Evolutionary conservation across 768 basidiomycete genomes (phyloP).

Genomic region (Serendipita sp.): DNA sequence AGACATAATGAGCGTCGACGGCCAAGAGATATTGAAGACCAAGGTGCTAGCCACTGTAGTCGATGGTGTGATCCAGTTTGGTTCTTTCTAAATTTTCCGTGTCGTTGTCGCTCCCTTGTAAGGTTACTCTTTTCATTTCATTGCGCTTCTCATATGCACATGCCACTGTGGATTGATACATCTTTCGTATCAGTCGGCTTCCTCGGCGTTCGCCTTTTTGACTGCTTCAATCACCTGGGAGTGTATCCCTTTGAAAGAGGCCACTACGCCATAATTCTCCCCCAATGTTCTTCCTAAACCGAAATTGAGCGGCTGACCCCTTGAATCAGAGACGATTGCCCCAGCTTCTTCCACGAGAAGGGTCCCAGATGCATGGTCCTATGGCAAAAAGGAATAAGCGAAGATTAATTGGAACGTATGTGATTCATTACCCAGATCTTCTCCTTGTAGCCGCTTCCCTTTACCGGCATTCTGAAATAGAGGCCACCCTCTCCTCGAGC

Average conservation of each 20-base stretch:
- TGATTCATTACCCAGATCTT: constrained; percentile 71
- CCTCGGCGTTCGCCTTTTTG: constrained; percentile 32
- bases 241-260: constrained; percentile 59
- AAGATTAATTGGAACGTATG: constrained; percentile 9
- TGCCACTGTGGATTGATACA: background rate
- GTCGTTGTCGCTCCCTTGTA: background rate
- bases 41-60: constrained; percentile 58
- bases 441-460: constrained; percentile 58
- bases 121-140: background rate
- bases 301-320: constrained; percentile 67
- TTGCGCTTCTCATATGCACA: background rate
- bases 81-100: constrained; percentile 15
- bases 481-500: constrained; percentile 72
- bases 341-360: constrained; percentile 80
- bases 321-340: constrained; percentile 71
- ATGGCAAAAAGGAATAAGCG: background rate
- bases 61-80: constrained; percentile 54
- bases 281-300: constrained; percentile 72
- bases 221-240: constrained; percentile 55
- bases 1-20: constrained; percentile 55
- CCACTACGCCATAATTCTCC: constrained; percentile 77
- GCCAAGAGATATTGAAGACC: constrained; percentile 43
- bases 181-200: constrained; percentile 11
- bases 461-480: constrained; percentile 64
- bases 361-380: constrained; percentile 85